Evolutionary conservation across 2,329 filamentous ascomycete species (phyloP).

Genomic region (Daldinia eschscholtzii): DNA sequence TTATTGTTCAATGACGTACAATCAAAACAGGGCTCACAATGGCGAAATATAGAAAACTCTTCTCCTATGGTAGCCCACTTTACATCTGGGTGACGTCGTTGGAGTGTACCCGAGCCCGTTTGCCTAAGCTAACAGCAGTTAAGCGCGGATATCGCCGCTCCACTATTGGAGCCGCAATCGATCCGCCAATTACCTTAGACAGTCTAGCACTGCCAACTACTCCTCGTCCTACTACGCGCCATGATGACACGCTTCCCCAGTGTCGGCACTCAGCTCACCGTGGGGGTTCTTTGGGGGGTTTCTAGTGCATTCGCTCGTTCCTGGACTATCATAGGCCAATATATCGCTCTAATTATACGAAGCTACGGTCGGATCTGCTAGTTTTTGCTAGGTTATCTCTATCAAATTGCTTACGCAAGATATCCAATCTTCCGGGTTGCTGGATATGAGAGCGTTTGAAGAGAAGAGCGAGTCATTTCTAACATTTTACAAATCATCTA

Average conservation of each 20-base stretch:
- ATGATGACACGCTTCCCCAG: conserved; percentile 21
- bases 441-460: neutral
- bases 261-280: neutral
- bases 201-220: conserved; percentile 14
- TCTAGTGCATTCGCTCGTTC: conserved; percentile 21
- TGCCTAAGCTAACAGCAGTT: conserved; percentile 24
- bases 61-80: neutral
- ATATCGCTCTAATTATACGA: neutral
- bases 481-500: too few species aligned
- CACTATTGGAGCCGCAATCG: conserved; percentile 29
- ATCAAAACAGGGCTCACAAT: conserved; percentile 1
- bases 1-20: conserved; percentile 15
- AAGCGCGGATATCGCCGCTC: conserved; percentile 19
- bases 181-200: conserved; percentile 17
- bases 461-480: neutral
- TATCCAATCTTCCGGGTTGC: neutral
- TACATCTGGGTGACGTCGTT: conserved; percentile 26
- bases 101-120: conserved; percentile 9
- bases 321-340: neutral
- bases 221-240: conserved; percentile 3
- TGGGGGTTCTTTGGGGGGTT: neutral
- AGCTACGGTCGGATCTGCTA: neutral
- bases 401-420: neutral
- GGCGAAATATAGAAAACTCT: conserved; percentile 3
- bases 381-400: neutral